phyloP scores from a whole-genome alignment of 257 asterid species.

The Orobanche coerulescens region DNA sequence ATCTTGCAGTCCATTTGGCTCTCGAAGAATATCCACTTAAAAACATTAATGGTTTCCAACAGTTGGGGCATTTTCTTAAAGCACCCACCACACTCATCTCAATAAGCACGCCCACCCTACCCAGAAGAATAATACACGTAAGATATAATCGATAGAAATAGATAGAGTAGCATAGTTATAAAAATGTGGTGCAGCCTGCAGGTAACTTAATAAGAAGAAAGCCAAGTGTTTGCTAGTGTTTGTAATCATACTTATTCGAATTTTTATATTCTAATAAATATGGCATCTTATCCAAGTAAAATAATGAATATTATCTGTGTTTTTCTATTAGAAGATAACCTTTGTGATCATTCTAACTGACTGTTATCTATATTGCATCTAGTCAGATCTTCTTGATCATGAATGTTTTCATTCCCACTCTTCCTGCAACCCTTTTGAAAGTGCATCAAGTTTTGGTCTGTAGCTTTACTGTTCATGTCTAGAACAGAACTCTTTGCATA shows the following conservation, averaged over 20 bases:
- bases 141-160: neutral
- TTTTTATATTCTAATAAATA: neutral
- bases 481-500: conserved; percentile 13
- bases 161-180: neutral
- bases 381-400: neutral
- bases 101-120: neutral
- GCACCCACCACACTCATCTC: neutral
- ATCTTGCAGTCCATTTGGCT: neutral
- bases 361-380: neutral
- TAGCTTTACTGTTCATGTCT: neutral
- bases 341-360: neutral
- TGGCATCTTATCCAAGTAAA: neutral
- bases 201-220: neutral
- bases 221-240: neutral
- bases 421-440: neutral
- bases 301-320: neutral
- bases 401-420: neutral
- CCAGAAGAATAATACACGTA: neutral
- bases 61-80: neutral
- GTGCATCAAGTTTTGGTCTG: neutral
- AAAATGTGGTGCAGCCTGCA: neutral
- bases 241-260: neutral
- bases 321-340: neutral
- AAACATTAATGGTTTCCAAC: neutral
- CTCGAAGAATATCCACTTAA: neutral